Base-by-base conservation (phyloP, 2,329 filamentous ascomycete genomes). In the Monilinia aucupariae region DNA sequence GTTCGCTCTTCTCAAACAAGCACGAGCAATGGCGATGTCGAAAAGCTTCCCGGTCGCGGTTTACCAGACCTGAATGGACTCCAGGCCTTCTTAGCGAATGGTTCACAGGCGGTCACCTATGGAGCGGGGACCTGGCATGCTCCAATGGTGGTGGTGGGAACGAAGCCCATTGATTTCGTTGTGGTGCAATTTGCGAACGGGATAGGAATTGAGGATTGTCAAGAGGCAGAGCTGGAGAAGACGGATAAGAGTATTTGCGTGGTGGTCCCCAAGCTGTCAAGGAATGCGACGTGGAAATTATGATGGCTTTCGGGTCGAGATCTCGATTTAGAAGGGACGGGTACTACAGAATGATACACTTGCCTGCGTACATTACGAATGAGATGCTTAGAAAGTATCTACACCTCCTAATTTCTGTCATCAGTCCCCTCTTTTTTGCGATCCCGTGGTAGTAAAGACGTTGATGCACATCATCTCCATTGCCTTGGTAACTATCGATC, bases 51-150 rank as follows among this genome's bases (percentile, higher is more conserved):
- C 4, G 71, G 72, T 25, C 65, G 70, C 54, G 72, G 72, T 0
- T 74, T 91, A 22, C 93, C 94, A 0, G 91, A 97, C 74, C 72
- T 96, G 48, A 74, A 75, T 27, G 81, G 83, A 10, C 70, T 96
- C 47, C 82, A 80, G 68, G 93, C 92, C 0, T 99, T 97, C 74
- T 77, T 96, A 61, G 92, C 90, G 1, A 84, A 81, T 56, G 87
- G 85, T 3, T 81, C 82, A 30, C 91, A 96, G 78, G 92, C 91
- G 13, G 91, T 99, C 17, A 97, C 92, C 3, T 99, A 97, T 75
- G 91, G 84, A 1, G 86, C 90, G 1, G 94, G 91, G 6, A 97
- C 92, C 61, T 99, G 88, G 85, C 94, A 99, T 79, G 92, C 93
- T 65, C 94, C 94, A 0, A 97, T 99, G 93, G 89, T 92, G 17